Evolutionary conservation across 2,329 filamentous ascomycete genomes (phyloP).

Genomic region (Xylariaceae sp.): DNA sequence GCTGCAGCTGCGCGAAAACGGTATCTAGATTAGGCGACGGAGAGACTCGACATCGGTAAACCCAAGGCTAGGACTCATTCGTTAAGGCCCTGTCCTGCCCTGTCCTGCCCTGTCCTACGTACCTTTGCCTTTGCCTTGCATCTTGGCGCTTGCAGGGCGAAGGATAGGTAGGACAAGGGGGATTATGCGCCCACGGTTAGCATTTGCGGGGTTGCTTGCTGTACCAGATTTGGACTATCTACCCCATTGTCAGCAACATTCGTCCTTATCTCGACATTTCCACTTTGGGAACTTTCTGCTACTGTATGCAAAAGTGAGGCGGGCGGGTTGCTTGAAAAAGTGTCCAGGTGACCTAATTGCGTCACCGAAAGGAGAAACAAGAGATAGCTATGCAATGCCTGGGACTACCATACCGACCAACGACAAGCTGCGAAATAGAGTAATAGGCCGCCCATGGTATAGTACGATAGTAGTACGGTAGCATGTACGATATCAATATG

Average conservation of each 20-base stretch:
- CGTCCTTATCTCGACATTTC: conserved; percentile 20
- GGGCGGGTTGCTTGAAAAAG: conserved; percentile 2
- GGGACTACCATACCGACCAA: background rate
- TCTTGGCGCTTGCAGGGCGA: conserved; percentile 22
- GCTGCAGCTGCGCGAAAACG: conserved; percentile 6
- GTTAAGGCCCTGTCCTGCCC: too few relatives aligned
- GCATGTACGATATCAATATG: too few relatives aligned
- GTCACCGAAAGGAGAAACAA: conserved; percentile 17
- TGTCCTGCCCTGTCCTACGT: too few relatives aligned
- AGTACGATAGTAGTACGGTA: too few relatives aligned
- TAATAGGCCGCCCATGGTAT: too few relatives aligned
- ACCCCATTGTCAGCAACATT: background rate
- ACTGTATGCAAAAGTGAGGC: conserved; percentile 8
- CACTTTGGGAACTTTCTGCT: conserved; percentile 7
- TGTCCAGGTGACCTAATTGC: conserved; percentile 25
- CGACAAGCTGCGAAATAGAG: conserved; percentile 13
- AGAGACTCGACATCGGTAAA: conserved; percentile 12
- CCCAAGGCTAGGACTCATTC: too few relatives aligned
- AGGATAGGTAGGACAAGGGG: too few relatives aligned
- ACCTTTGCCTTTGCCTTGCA: conserved; percentile 9
- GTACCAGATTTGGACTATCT: background rate
- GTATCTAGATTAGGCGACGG: too few relatives aligned
- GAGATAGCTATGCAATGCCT: conserved; percentile 4
- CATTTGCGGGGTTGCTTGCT: conserved; percentile 20
- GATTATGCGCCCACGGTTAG: conserved; percentile 7